Evolutionary conservation across 1,284 basidiomycete genomes (phyloP), one percentile per base, ranked within the genome.

Genomic region (Moesziomyces parantarcticus): DNA sequence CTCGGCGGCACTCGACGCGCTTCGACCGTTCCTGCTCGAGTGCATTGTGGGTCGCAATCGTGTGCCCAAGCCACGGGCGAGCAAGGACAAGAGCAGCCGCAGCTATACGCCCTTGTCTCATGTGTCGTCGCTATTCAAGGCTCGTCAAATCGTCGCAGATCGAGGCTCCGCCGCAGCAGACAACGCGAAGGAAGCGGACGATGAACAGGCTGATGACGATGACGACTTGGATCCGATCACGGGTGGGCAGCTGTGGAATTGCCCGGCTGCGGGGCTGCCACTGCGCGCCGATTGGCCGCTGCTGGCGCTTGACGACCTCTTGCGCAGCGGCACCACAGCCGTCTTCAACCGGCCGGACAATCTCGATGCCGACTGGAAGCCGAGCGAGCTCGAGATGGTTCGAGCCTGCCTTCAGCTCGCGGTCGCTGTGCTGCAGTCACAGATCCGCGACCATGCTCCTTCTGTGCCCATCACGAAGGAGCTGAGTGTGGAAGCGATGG

Each of bases 331-430:
- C 40, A 75, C 69, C 22, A 74, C 77, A 10, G 70, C 72, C 20
- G 77, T 76, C 11, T 73, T 83, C 52, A 81, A 83, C 50, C 89
- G 90, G 8, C 93, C 92, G 0, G 90, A 90, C 5, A 88, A 89
- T 10, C 85, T 92, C 2, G 92, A 93, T 1, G 75, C 85, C 0
- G 87, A 88, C 6, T 97, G 94, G 94, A 87, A 91, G 79, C 89
- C 89, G 0, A 90, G 89, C 20, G 94, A 97, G 84, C 86, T 89
- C 14, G 91, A 95, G 29, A 86, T 97, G 14, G 89, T 91, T 11
- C 88, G 90, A 21, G 88, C 90, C 0, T 87, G 89, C 6, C 85
- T 94, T 4, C 79, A 89, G 3, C 85, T 94, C 18, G 86, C 88
- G 2, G 85, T 86, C 34, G 78, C 87, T 51, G 55, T 78, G 8